phyloP scores from a whole-genome alignment of 2,329 filamentous ascomycete genomes.

The Sporothrix euskadiensis region DNA sequence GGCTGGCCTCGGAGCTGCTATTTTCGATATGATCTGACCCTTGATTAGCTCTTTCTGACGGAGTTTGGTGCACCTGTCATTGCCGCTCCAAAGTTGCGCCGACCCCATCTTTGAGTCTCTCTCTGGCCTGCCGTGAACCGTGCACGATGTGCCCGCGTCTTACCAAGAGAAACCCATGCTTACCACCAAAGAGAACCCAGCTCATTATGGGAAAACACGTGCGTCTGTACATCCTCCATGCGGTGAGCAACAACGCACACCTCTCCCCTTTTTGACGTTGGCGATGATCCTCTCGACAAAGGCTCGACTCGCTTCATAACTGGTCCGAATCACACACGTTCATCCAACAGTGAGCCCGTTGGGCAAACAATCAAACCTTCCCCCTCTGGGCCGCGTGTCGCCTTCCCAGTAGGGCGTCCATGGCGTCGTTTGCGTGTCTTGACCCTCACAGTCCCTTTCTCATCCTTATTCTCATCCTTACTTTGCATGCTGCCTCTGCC shows the following conservation, averaged over 20 bases:
- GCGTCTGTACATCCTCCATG: neutral
- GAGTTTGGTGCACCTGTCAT: constrained; percentile 4
- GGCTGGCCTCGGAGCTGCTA: neutral
- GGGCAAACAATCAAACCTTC: neutral
- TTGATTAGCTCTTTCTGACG: neutral
- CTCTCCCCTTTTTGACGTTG: neutral
- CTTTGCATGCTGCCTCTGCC: neutral
- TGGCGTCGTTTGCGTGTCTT: neutral
- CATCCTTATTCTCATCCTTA: neutral
- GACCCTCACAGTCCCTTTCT: neutral
- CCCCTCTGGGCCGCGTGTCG: neutral
- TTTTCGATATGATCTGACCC: constrained; percentile 2
- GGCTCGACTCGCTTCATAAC: neutral
- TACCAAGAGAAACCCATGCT: neutral
- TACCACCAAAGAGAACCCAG: neutral
- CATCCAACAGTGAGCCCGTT: neutral
- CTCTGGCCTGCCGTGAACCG: neutral
- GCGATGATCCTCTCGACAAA: neutral
- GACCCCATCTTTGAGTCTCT: neutral
- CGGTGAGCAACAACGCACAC: neutral
- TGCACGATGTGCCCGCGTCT: neutral
- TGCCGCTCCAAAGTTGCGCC: constrained; percentile 17
- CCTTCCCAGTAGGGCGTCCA: neutral
- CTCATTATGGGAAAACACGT: neutral
- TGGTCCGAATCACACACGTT: neutral